Evolutionary conservation across 2,329 filamentous ascomycete genomes (phyloP), one percentile per base, ranked within the genome.

Genomic region (Aspergillus ustus): DNA sequence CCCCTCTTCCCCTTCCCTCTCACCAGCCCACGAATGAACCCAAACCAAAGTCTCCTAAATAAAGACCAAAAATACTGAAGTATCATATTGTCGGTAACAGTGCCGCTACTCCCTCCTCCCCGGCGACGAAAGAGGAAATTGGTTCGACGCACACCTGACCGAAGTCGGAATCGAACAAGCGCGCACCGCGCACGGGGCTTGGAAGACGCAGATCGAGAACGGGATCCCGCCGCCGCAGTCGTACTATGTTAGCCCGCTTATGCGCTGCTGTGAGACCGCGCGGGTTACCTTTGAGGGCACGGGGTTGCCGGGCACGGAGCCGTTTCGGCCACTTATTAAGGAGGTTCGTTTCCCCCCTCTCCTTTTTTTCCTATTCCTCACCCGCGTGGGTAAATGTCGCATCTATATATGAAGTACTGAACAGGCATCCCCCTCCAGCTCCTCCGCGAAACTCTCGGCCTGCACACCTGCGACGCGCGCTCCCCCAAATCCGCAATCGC

Each of bases 401-500:
- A 13, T 15, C 11, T 40, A 13, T 13, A 1, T 40, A 37, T 37
- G 15, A 15, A 15, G 2, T 13, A 40, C 15, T 15, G 9, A 40
- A 25, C 20, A 25, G 11, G 22, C 19, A 2, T 17, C 7, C 22
- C 7, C 7, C 56, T 22, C 28, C 57, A 79, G 77, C 73, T 83
- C 43, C 77, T 88, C 44, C 79, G 86, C 13, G 87, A 89, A 73
- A 83, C 83, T 0, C 80, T 87, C 57, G 85, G 85, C 19, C 80
- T 85, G 29, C 86, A 89, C 71, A 89, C 86, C 0, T 89, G 87
- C 70, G 85, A 89, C 72, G 80, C 82, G 15, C 80, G 87, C 9
- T 83, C 81, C 44, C 77, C 73, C 62, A 80, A 77, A 61, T 76
- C 81, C 0, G 78, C 74, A 49, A 87, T 89, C 60, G 69, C 72